Conservation (phyloP, 164 flowering plant genomes). For the Taxillus chinensis region DNA sequence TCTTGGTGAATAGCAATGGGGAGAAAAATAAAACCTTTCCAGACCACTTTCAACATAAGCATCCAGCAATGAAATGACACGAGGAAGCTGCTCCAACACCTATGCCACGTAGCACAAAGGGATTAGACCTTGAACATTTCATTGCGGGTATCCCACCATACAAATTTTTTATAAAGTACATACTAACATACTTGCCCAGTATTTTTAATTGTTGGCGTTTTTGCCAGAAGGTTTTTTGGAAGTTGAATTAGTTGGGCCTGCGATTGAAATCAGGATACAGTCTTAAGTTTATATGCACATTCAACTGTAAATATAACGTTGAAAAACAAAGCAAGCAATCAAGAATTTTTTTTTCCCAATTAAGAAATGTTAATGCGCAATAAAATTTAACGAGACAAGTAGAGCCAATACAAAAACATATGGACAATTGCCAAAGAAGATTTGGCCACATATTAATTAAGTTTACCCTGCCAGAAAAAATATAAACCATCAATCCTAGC, state of each 20-base stretch:
- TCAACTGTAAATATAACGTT: neutral
- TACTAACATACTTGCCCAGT: slow-evolving; percentile 59
- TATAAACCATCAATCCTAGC: too few relatives aligned
- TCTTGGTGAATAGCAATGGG: neutral
- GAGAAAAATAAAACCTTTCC: slow-evolving; percentile 34
- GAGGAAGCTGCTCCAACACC: slow-evolving; percentile 81
- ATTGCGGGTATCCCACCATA: neutral
- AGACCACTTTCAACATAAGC: slow-evolving; percentile 70
- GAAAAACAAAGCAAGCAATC: neutral
- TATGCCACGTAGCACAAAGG: slow-evolving; percentile 17
- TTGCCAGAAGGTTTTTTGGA: slow-evolving; percentile 70
- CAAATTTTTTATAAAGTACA: neutral
- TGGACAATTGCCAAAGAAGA: too few relatives aligned
- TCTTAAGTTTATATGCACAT: neutral
- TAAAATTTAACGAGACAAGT: too few relatives aligned
- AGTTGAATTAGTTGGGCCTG: slow-evolving; percentile 66
- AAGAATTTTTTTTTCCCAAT: too few relatives aligned
- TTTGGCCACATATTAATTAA: too few relatives aligned
- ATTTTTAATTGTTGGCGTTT: slow-evolving; percentile 51
- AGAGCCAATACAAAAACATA: too few relatives aligned
- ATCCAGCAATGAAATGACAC: slow-evolving; percentile 68
- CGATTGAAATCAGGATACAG: slow-evolving; percentile 6
- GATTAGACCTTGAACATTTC: neutral
- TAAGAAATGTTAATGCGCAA: too few relatives aligned
- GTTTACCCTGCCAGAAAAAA: too few relatives aligned